phyloP scores from a whole-genome alignment of 108 stramenopile species.

The Nitzschia sp. region DNA sequence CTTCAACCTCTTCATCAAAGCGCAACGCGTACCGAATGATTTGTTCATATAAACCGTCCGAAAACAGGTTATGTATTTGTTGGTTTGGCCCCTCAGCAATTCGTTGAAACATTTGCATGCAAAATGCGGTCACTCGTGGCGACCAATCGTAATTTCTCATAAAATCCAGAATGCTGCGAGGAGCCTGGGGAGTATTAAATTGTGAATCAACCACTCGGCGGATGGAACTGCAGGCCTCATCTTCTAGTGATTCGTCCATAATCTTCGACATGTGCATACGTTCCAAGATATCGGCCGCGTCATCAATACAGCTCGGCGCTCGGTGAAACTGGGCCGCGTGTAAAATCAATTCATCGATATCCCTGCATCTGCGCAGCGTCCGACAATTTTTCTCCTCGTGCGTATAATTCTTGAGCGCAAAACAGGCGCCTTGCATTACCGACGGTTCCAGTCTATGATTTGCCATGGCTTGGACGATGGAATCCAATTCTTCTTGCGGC shows the following conservation, averaged over 20 bases:
- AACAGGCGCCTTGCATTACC: constrained; percentile 36
- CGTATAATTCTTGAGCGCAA: constrained; percentile 50
- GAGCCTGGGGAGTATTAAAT: not conserved
- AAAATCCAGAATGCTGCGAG: constrained; percentile 14
- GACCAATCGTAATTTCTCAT: constrained; percentile 30
- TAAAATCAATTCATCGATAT: constrained; percentile 18
- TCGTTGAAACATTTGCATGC: constrained; percentile 5
- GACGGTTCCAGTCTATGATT: constrained; percentile 23
- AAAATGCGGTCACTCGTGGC: not conserved
- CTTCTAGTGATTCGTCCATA: constrained; percentile 37
- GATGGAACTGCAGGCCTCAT: constrained; percentile 17
- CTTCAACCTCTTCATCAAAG: not conserved
- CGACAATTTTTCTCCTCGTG: constrained; percentile 45
- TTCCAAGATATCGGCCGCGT: constrained; percentile 30
- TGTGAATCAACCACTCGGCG: constrained; percentile 5
- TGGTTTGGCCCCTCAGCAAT: not conserved
- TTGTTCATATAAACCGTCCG: not conserved
- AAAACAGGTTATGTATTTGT: not conserved
- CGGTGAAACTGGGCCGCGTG: constrained; percentile 7
- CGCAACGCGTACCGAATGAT: not conserved
- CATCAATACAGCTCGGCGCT: constrained; percentile 9
- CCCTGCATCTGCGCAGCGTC: constrained; percentile 19
- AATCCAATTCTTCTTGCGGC: constrained; percentile 16
- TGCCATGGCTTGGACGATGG: constrained; percentile 27
- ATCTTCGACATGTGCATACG: constrained; percentile 21